These are phyloP conservation scores for Neospora caninum DNA, from an alignment of 169 alveolate genomes.

Conservation along the genomic window DNA sequence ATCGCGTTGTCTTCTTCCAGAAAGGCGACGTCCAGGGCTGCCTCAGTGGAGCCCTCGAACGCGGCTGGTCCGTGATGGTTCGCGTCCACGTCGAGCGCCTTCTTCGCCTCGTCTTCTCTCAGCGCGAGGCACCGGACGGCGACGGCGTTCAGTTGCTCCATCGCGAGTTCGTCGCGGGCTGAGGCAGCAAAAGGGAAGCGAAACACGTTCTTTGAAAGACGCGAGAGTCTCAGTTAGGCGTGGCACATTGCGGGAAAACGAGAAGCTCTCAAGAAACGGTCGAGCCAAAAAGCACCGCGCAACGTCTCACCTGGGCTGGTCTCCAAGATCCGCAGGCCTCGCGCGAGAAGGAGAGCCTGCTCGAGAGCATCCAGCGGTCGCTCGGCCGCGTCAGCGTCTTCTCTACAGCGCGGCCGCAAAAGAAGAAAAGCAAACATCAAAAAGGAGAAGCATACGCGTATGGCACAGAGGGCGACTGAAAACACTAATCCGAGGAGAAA, in stretches of 20 bases:
- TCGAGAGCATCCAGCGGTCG: slow-evolving; percentile 60
- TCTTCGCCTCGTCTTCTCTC: neutral
- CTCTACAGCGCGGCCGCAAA: slow-evolving; percentile 16
- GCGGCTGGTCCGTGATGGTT: neutral
- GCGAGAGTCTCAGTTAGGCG: too few species aligned
- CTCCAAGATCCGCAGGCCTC: slow-evolving; percentile 40
- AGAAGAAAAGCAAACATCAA: neutral
- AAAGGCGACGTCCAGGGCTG: neutral
- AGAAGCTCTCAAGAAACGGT: too few species aligned
- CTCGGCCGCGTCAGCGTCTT: slow-evolving; percentile 37
- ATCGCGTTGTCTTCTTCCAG: neutral
- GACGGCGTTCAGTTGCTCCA: slow-evolving; percentile 67
- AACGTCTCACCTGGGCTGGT: slow-evolving; percentile 26
- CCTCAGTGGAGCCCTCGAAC: neutral
- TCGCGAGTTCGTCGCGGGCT: slow-evolving; percentile 58
- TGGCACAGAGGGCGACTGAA: too few species aligned
- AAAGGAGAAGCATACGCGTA: neutral
- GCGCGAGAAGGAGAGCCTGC: slow-evolving; percentile 64
- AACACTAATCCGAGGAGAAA: neutral
- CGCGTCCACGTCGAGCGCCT: neutral
- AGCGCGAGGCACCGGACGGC: slow-evolving; percentile 50
- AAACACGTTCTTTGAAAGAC: too few species aligned
- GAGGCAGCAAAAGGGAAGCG: neutral
- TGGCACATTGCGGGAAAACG: too few species aligned
- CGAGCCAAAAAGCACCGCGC: too few species aligned